Evolutionary conservation across 768 basidiomycete genomes (phyloP), one percentile per base, ranked within the genome.

Genomic region (Leccinum olivaceopallidum): DNA sequence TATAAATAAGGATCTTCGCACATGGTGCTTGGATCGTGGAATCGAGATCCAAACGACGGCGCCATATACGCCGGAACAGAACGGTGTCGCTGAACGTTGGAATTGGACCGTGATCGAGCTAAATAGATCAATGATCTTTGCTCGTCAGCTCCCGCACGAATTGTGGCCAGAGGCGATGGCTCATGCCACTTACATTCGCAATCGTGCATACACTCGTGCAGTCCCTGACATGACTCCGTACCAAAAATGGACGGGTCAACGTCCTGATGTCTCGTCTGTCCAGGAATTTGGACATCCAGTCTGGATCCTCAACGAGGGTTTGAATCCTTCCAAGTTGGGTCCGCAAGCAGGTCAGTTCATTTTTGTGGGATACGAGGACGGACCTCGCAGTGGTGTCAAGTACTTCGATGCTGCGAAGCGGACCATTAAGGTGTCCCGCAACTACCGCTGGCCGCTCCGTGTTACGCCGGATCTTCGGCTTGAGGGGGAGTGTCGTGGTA

Each of bases 41-140:
- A 76, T 77, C 6, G 65, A 66, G 1, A 22, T 49, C 10, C 48
- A 49, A 8, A 20, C 8, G 22, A 49, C 22, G 2, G 22, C 48
- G 4, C 22, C 59, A 2, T 77, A 80, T 34, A 73, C 75, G 7
- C 76, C 75, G 0, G 63, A 72, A 1, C 76, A 79, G 28, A 80
- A 80, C 59, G 75, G 71, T 7, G 56, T 71, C n/a, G 73, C 79
- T 0, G 78, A 83, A 39, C 52, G 70, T 0, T 69, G 71, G n/a
- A 80, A 80, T 54, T 34, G 66, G 4, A 79, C 73, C 0, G 37
- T 76, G 0, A 24, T 76, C 0, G 70, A 78, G 50, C 47, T 77
- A 2, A 68, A 62, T 2, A 28, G 64, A 0, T 65, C 75, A 0
- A 80, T 80, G 76, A 5, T 80, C 28, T 65, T 66, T 1, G 64